Base-by-base conservation (phyloP, 805 yeast species). In the Candida chauliodis region DNA sequence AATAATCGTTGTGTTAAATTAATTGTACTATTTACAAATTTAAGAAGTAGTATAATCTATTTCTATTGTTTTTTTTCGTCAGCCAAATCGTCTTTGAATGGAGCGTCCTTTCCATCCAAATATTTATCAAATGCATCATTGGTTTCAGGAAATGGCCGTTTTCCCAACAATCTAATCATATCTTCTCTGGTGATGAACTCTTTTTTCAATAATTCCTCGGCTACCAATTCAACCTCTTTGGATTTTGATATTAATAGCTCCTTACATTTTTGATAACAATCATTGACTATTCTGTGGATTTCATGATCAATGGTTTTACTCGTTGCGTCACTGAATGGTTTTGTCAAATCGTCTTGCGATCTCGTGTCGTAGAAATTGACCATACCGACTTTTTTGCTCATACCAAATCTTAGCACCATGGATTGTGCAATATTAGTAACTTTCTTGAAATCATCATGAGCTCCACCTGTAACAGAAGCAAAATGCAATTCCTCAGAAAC, bases 401-500 rank as follows among this genome's bases (percentile, higher is more conserved):
- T 93, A 38, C 99, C 99, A 53, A 88, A 75, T 45, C 81, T 78
- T 31, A 91, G 76, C 17, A 95, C 96, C 99, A 93, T 93, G 19
- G 84, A 78, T 34, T 82, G 84, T 1, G 98, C 98, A 77, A 93
- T 87, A 41, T 79, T 79, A 0, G 98, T 91, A 16, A 93, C 96
- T 60, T 93, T 93, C 59, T 91, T 87, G 71, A 93, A 90, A 61
- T 93, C 99, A 55, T 93, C 96, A 16, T 89, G 80, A 0, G 96
- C 99, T 42, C 99, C 99, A 40, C 95, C 81, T 5, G 98, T 90
- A 8, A 93, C 95, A n/a, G 90, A 79, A 14, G 78, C 74, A 56
- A 93, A 93, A 58, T 91, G 89, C 34, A 93, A 63, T 63, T 95
- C 99, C 63, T 93, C 99, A 26, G 95, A 80, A 14, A 93, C 97